Base-by-base conservation (phyloP, 2,329 filamentous ascomycete genomes). In the Colletotrichum caudatum region DNA sequence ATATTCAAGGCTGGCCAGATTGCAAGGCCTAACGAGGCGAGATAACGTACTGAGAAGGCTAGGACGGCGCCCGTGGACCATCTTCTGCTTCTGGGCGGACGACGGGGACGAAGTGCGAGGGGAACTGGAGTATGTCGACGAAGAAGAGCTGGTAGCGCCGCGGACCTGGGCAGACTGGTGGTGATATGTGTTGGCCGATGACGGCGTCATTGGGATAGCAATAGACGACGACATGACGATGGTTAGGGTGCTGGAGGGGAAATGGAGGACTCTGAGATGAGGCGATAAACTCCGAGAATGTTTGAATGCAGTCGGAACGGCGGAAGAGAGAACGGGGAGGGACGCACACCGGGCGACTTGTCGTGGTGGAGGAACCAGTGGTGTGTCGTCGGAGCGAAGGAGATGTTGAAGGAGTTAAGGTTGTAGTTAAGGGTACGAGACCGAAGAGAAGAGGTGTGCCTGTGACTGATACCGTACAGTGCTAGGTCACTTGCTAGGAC, bases 191-290 rank as follows among this genome's bases (percentile, higher is more conserved):
- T 78, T 74, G 33, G 79, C 77, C 58, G 81, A 79, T 62, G 80
- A 79, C 51, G 79, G 79, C 54, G 77, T 82, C 73, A 81, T 80
- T 76, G 91, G 91, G 76, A 94, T 94, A 74, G 87, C 85, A 82
- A 93, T 93, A 72, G 90, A 92, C 71, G 90, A 90, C 72, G 90
- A 91, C 89, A 92, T 90, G 75, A 74, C 90, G 75, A 74, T 81
- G 74, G 76, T 70, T 48, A 74, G 57, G 59, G 61, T 57, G 5
- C 46, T 57, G 33, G 29, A 60, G 53, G 39, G 57, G 70, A 46
- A 61, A 39, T 46, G 51, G 44, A 66, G 23, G 50, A 37, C 59
- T 53, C 46, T 33, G 16, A 70, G 29, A 11, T 29, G 35, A 58
- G 67, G 71, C n/a, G 44, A 65, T 46, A 60, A 63, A 70, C 54